Evolutionary conservation across 73 alveolate genomes (phyloP).

Genomic region (Paraurostyla sp.): DNA sequence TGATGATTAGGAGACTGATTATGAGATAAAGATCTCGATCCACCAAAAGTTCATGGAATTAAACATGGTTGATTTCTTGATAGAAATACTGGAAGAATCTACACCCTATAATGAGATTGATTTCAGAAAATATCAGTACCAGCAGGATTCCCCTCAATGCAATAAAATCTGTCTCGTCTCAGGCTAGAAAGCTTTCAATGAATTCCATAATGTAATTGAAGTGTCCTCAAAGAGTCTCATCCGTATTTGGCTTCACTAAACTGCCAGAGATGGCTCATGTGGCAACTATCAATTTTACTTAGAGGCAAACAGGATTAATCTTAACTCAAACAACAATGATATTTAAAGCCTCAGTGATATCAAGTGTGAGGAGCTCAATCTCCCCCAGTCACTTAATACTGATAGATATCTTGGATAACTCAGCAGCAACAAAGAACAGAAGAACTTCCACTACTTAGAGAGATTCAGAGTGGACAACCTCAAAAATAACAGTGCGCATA

Average conservation of each 20-base stretch:
- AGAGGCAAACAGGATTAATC: not conserved
- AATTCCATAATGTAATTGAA: constrained; percentile 31
- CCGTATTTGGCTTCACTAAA: constrained; percentile 21
- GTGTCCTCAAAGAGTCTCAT: not conserved
- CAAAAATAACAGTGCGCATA: constrained; percentile 3
- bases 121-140: not conserved
- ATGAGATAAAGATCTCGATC: constrained; percentile 27
- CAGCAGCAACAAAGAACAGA: not conserved
- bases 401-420: not conserved
- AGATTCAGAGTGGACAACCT: constrained; percentile 52
- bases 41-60: constrained; percentile 21
- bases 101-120: not conserved
- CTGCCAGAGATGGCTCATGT: constrained; percentile 34
- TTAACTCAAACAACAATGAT: not conserved
- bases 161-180: not conserved
- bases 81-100: not conserved
- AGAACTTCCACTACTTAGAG: constrained; percentile 40
- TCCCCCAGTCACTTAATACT: not conserved
- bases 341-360: not conserved
- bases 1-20: not conserved
- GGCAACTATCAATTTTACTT: constrained; percentile 8
- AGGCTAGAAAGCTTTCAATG: constrained; percentile 47
- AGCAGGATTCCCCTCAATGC: not conserved
- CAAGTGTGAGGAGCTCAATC: not conserved
- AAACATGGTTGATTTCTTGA: constrained; percentile 5